phyloP scores from a whole-genome alignment of 2,329 filamentous ascomycete genomes.

The Penicillium sp. region DNA sequence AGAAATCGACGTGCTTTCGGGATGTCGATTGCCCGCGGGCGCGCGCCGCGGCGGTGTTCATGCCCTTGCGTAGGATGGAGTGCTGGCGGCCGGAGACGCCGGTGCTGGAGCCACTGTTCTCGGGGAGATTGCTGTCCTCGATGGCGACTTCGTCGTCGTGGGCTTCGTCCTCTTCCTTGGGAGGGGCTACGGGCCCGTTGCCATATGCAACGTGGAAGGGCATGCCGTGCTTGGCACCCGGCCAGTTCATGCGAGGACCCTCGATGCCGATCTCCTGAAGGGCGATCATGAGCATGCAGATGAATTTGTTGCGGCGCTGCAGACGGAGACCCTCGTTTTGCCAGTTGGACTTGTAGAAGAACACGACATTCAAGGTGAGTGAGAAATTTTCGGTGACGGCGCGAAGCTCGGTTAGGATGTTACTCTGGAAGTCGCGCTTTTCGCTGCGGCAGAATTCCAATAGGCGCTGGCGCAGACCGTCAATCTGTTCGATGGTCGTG shows the following conservation, averaged over 20 bases:
- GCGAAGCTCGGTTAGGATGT: constrained; percentile 81
- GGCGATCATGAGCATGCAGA: constrained; percentile 82
- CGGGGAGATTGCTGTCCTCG: constrained; percentile 21
- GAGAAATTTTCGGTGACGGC: constrained; percentile 79
- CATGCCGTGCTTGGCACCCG: constrained; percentile 65
- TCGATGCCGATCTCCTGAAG: constrained; percentile 84
- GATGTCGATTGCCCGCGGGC: constrained; percentile 58
- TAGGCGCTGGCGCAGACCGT: constrained; percentile 74
- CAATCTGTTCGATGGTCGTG: constrained; percentile 78
- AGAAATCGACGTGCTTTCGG: constrained; percentile 69
- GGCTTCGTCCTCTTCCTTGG: constrained; percentile 47
- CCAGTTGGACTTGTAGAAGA: constrained; percentile 97
- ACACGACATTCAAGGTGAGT: constrained; percentile 85
- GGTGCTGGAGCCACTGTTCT: constrained; percentile 33
- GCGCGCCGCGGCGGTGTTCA: constrained; percentile 44
- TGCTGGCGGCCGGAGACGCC: constrained; percentile 36
- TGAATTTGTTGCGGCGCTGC: constrained; percentile 89
- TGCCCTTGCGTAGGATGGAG: constrained; percentile 57
- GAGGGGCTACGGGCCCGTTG: constrained; percentile 44
- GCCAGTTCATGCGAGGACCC: constrained; percentile 71
- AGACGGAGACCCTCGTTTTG: constrained; percentile 92
- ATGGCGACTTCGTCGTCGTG: constrained; percentile 37
- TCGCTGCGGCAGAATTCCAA: constrained; percentile 79
- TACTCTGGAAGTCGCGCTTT: constrained; percentile 84
- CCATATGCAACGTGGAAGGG: constrained; percentile 63